Percentiles rank a stretch among this genome's conserved stretches.
phyloP scores from a whole-genome alignment of 805 yeast genomes.

The Starmerella floricola region DNA sequence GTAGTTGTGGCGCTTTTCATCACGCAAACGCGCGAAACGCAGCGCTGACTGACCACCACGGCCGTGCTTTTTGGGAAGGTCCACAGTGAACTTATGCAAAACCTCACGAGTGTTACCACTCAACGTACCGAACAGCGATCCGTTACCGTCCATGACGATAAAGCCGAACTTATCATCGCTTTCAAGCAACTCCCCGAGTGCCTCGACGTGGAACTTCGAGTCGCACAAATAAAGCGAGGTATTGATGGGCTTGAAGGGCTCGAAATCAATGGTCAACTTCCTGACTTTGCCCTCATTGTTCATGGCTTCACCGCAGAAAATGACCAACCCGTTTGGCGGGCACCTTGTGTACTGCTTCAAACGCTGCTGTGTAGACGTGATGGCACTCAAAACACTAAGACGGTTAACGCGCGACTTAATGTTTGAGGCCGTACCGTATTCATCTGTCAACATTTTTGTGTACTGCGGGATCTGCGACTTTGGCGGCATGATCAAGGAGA shows the following conservation, averaged over 20 bases:
- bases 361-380: conserved; percentile 96
- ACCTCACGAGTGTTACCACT: conserved; percentile 96
- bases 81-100: conserved; percentile 90
- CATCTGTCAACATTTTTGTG: conserved; percentile 90
- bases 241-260: conserved; percentile 97
- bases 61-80: conserved; percentile 98
- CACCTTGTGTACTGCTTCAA: conserved; percentile 77
- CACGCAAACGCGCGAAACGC: conserved; percentile 98
- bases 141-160: conserved; percentile 99
- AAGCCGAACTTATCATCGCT: conserved; percentile 95
- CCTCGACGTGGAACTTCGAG: conserved; percentile 97
- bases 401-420: conserved; percentile 97
- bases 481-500: conserved; percentile 91
- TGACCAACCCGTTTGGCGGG: conserved; percentile 89
- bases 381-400: conserved; percentile 87
- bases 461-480: conserved; percentile 80
- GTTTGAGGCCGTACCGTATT: conserved; percentile 97
- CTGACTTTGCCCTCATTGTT: conserved; percentile 97
- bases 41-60: conserved; percentile 99
- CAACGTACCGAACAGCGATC: conserved; percentile 87
- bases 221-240: conserved; percentile 94
- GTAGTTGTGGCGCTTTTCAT: conserved; percentile 97
- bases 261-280: conserved; percentile 92
- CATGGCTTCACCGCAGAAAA: conserved; percentile 96
- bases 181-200: conserved; percentile 83